These are phyloP conservation scores for Yamadazyma siamensis DNA, from an alignment of 1,139 yeast genomes.

Conservation along the genomic window DNA sequence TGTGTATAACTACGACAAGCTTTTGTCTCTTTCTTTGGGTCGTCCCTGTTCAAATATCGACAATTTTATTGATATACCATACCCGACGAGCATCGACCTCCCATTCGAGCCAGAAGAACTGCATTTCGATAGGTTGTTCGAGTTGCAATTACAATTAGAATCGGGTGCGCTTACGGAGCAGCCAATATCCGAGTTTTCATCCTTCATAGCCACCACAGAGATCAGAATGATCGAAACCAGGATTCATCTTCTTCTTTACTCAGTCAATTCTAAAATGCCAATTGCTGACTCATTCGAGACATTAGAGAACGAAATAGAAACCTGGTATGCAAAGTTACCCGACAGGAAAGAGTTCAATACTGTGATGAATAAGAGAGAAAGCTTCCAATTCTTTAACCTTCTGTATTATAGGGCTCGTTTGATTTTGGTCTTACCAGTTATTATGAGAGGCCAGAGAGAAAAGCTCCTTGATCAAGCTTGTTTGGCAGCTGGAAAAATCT, in stretches of 20 bases:
- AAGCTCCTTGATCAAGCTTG: constrained; percentile 12
- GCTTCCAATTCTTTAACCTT: constrained; percentile 13
- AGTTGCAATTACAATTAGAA: constrained; percentile 11
- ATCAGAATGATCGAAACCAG: constrained; percentile 14
- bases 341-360: constrained; percentile 8
- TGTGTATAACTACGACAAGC: constrained; percentile 10
- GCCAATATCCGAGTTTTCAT: constrained; percentile 11
- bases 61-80: constrained; percentile 15
- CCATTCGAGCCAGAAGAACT: constrained; percentile 7
- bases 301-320: constrained; percentile 8
- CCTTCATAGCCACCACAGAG: constrained; percentile 11
- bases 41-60: constrained; percentile 13
- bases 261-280: constrained; percentile 11
- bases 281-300: constrained; percentile 13
- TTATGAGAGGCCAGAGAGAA: constrained; percentile 10
- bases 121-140: constrained; percentile 8
- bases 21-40: constrained; percentile 10
- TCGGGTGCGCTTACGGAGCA: constrained; percentile 5
- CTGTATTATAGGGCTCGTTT: constrained; percentile 15
- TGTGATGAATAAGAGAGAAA: constrained; percentile 11
- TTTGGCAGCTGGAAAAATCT: constrained; percentile 14
- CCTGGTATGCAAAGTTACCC: constrained; percentile 11
- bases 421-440: constrained; percentile 11
- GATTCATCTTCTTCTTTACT: constrained; percentile 12
- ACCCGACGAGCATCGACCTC: constrained; percentile 11